A percentile compares a stretch with the other conserved stretches of the same genome.
Conservation (phyloP, 345 rosid genomes). For the Limnanthes douglasii region DNA sequence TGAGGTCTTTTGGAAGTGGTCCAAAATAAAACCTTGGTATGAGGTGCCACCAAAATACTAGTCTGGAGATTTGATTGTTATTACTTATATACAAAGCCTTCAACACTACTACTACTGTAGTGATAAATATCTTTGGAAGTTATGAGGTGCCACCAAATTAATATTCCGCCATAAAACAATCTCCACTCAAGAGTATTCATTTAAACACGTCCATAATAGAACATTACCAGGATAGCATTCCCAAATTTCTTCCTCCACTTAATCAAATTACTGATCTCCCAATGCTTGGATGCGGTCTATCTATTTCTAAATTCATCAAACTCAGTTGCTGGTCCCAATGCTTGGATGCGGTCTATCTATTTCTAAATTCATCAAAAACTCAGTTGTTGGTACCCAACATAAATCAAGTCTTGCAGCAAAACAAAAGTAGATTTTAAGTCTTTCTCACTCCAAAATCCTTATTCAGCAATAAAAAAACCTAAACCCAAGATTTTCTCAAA, state of each 20-base stretch:
- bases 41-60: too few species aligned
- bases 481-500: conserved; percentile 79
- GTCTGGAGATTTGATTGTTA: too few species aligned
- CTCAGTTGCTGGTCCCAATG: conserved; percentile 78
- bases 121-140: too few species aligned
- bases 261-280: conserved; percentile 89
- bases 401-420: conserved; percentile 95
- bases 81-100: too few species aligned
- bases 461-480: conserved; percentile 88
- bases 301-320: conserved; percentile 77
- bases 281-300: conserved; percentile 62
- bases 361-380: conserved; percentile 85
- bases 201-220: conserved; percentile 79
- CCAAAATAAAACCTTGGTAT: too few species aligned
- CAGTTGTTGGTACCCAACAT: conserved; percentile 94
- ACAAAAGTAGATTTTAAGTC: conserved; percentile 82
- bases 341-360: conserved; percentile 65
- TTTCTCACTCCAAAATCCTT: conserved; percentile 88
- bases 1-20: too few species aligned
- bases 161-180: conserved; percentile 86
- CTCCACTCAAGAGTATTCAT: conserved; percentile 96
- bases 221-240: conserved; percentile 87
- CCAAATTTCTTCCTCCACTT: conserved; percentile 95
- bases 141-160: too few species aligned
- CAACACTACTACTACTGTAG: too few species aligned